Conservation (phyloP, 2,329 filamentous ascomycete genomes). For the Diaporthe citrichinensis region DNA sequence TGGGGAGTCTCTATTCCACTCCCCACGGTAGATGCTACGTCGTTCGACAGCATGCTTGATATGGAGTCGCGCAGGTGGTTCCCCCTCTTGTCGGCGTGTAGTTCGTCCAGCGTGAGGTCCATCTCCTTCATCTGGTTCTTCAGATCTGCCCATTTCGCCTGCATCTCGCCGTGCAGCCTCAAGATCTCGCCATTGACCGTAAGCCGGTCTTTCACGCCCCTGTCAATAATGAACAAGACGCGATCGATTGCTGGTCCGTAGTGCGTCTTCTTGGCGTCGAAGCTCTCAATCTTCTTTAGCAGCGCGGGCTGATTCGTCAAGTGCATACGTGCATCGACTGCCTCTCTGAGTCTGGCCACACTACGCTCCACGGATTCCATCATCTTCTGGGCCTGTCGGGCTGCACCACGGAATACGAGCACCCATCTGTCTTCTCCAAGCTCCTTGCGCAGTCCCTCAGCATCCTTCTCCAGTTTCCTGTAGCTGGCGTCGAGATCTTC, state of each 20-base stretch:
- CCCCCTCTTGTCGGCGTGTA: slow-evolving; percentile 72
- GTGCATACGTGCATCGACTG: slow-evolving; percentile 81
- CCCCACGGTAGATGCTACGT: slow-evolving; percentile 75
- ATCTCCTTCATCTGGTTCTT: slow-evolving; percentile 84
- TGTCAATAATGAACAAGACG: slow-evolving; percentile 92
- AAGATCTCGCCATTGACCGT: slow-evolving; percentile 97
- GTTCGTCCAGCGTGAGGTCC: slow-evolving; percentile 81
- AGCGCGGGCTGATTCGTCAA: slow-evolving; percentile 78
- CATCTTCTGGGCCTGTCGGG: slow-evolving; percentile 94
- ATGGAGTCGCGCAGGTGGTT: slow-evolving; percentile 92
- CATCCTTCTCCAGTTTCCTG: slow-evolving; percentile 89
- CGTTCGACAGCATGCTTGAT: slow-evolving; percentile 90
- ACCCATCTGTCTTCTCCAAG: slow-evolving; percentile 97
- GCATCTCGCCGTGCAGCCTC: slow-evolving; percentile 86
- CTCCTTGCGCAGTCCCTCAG: slow-evolving; percentile 89
- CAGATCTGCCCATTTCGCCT: slow-evolving; percentile 83
- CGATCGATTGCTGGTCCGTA: slow-evolving; percentile 95
- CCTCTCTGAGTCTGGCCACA: slow-evolving; percentile 84
- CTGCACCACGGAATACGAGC: slow-evolving; percentile 93
- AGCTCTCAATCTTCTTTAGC: slow-evolving; percentile 89
- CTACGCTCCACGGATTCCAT: slow-evolving; percentile 94
- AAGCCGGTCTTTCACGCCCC: slow-evolving; percentile 93
- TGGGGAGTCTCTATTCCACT: slow-evolving; percentile 80
- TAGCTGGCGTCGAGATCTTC: slow-evolving; percentile 85
- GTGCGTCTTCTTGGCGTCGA: slow-evolving; percentile 94